These are phyloP conservation scores for Panicum virgatum DNA, from an alignment of 202 grass and related monocot genomes.

Conservation along the genomic window DNA sequence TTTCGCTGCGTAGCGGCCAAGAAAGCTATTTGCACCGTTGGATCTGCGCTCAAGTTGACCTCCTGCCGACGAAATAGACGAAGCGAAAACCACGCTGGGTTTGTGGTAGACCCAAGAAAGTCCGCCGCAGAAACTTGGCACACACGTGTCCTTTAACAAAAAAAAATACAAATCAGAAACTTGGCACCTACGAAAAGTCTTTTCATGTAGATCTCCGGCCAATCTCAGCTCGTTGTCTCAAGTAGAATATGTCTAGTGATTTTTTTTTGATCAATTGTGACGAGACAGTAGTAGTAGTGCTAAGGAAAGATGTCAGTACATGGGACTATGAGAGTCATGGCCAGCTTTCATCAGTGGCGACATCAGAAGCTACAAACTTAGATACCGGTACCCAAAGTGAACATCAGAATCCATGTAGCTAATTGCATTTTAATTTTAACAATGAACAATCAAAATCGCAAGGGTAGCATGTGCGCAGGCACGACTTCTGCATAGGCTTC, in stretches of 20 bases:
- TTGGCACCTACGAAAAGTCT: slow-evolving; percentile 1
- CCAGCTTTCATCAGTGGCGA: neutral
- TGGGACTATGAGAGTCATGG: neutral
- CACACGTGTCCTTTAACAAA: neutral
- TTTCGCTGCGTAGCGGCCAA: neutral
- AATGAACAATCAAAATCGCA: neutral
- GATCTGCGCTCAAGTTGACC: neutral
- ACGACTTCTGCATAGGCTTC: neutral
- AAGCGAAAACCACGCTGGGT: neutral
- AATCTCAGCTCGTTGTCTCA: neutral
- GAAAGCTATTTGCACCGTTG: slow-evolving; percentile 16
- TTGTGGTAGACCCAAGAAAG: neutral
- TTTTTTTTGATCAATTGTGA: neutral
- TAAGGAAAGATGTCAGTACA: neutral
- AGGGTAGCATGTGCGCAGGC: neutral
- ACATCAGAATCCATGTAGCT: neutral
- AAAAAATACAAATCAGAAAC: neutral
- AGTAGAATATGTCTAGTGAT: neutral
- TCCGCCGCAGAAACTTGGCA: slow-evolving; percentile 12
- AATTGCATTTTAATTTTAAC: neutral
- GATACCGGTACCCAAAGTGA: neutral
- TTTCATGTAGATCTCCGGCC: neutral
- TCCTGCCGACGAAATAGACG: neutral
- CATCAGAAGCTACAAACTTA: neutral
- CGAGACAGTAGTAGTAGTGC: neutral